Evolutionary conservation across 768 basidiomycete genomes (phyloP), one percentile per base, ranked within the genome.

Genomic region (Ramaria rubella): DNA sequence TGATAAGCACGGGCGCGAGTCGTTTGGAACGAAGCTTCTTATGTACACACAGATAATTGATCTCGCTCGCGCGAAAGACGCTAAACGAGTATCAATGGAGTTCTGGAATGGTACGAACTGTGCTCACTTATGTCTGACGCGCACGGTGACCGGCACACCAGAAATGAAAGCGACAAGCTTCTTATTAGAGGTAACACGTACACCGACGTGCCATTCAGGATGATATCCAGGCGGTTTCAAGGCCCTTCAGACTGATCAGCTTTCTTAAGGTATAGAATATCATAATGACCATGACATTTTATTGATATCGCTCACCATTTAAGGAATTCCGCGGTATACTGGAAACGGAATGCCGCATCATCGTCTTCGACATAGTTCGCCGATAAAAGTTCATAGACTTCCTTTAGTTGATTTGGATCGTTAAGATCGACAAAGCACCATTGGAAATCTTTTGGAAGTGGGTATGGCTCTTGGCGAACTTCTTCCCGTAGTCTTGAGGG

Each of bases 81-180:
- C 90, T 94, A 59, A 33, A 57, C 63, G n/a, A 45, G 19, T 14
- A 50, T 31, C 19, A 38, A 56, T 24, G 30, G 43, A 5, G 29
- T 53, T 50, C 9, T n/a, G 40, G 52, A 17, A 40, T 27, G 42
- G 30, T 15, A 53, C 40, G 42, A 21, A 14, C 70, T n/a, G n/a
- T n/a, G n/a, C 87, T 68, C 64, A 96, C 95, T 86, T 83, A 57
- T 79, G 71, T 42, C 94, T 86, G 8, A 96, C 87, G n/a, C 87
- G 85, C 11, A 97, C 72, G 5, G 80, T 82, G 58, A 97, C 77
- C 3, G 94, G 94, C 23, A 98, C 83, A 38, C 93, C 96, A 17
- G 91, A 87, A 60, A 99, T 97, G 69, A 98, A 99, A 2, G 91
- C 96, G 19, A 99, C 93, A 1, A 99, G 80, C 69, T 94, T 97